A percentile compares a stretch with the other conserved stretches of the same genome.
phyloP scores from a whole-genome alignment of 768 basidiomycete genomes.

The Boletus tomentosulus region DNA sequence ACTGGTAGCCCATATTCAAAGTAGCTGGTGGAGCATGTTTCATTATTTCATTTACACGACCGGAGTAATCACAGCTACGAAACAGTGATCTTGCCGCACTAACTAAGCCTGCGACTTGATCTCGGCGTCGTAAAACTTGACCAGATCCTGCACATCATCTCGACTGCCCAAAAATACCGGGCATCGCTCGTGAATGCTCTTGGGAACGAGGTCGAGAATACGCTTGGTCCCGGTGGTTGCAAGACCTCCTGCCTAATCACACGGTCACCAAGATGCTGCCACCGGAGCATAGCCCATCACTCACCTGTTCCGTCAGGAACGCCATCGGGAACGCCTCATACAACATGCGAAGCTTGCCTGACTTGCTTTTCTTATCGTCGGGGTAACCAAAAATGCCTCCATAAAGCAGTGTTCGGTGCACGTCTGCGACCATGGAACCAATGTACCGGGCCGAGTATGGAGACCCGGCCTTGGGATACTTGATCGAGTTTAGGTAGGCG shows the following conservation, averaged over 20 bases:
- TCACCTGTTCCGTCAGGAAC: conserved; percentile 86
- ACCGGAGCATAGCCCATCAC: conserved; percentile 13
- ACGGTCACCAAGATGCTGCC: not conserved
- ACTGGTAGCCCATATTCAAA: not conserved
- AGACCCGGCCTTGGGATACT: conserved; percentile 70
- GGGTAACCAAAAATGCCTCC: conserved; percentile 99
- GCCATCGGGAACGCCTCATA: conserved; percentile 99
- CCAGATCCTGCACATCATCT: conserved; percentile 88
- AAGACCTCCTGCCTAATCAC: conserved; percentile 81
- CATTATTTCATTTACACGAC: not conserved
- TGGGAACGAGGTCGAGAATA: conserved; percentile 88
- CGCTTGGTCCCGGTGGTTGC: conserved; percentile 94
- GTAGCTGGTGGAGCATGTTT: not conserved
- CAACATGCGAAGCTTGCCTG: conserved; percentile 87
- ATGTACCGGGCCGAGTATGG: conserved; percentile 94
- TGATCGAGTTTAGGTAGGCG: conserved; percentile 86
- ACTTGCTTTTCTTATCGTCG: conserved; percentile 96
- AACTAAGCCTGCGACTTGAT: conserved; percentile 12
- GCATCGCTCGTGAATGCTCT: conserved; percentile 85
- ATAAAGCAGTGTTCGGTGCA: conserved; percentile 92
- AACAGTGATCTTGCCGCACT: not conserved
- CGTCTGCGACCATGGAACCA: conserved; percentile 99
- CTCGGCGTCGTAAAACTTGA: conserved; percentile 72
- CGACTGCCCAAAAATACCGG: conserved; percentile 90
- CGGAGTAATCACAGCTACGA: not conserved